phyloP scores from a whole-genome alignment of 805 yeast genomes.

The Sungouiozyma ichnusensis region DNA sequence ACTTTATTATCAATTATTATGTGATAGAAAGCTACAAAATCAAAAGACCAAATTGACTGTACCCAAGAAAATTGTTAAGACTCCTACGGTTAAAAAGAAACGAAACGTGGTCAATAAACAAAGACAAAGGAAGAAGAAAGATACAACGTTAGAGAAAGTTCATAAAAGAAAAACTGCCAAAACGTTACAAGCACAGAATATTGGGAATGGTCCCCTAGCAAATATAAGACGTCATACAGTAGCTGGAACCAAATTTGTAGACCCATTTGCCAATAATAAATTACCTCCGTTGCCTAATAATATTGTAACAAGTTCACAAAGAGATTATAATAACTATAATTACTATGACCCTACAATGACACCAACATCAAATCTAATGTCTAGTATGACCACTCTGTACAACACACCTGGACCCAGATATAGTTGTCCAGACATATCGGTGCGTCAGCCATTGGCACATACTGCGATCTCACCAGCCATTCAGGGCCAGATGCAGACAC shows the following conservation, averaged over 20 bases:
- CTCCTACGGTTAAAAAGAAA: not conserved
- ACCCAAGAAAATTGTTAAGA: not conserved
- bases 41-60: not conserved
- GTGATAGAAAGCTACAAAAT: constrained; percentile 73
- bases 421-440: constrained; percentile 13
- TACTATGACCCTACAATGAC: not conserved
- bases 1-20: constrained; percentile 34
- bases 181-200: not conserved
- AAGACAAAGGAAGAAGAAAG: not conserved
- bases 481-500: not conserved
- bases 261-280: not conserved
- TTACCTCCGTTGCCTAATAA: not conserved
- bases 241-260: not conserved
- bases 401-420: constrained; percentile 20
- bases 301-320: not conserved
- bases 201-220: not conserved
- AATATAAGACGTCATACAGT: not conserved
- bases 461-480: not conserved
- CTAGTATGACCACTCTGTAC: constrained; percentile 18
- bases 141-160: not conserved
- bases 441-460: not conserved
- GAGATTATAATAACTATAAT: not conserved
- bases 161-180: not conserved
- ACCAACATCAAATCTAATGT: constrained; percentile 18
- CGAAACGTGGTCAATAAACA: not conserved